Evolutionary conservation across 768 basidiomycete genomes (phyloP), one percentile per base, ranked within the genome.

Genomic region (Paxillus rubicundulus): DNA sequence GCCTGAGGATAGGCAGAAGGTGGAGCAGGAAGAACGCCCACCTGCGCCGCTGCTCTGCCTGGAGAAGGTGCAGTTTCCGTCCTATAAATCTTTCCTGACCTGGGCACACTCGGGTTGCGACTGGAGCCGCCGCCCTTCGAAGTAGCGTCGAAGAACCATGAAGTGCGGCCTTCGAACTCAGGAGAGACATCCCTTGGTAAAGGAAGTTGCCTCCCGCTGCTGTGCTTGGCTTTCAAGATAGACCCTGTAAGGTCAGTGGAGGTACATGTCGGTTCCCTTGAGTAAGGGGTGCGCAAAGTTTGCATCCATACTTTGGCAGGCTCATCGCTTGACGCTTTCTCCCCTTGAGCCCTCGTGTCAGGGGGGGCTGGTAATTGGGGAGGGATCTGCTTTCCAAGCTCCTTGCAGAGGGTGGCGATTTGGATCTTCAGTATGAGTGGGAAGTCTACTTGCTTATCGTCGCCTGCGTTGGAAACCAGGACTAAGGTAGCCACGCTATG

Each of bases 401-500:
- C 82, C 62, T 85, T 81, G 53, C 81, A 75, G 21, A 93, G 79
- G 9, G 67, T 61, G 54, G 77, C 74, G 67, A 93, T 83, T 63
- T 88, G 82, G 1, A 56, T 62, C 66, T 80, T 80, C 41, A 93
- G 57, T 4, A 81, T 60, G 7, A 59, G 58, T 2, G 64, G 68
- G 62, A 93, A 92, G 2, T 72, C 48, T 7, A 76, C 73, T 52
- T 76, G 78, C 36, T 80, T 72, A 13, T 74, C 64, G 4, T 75
- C 77, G 20, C 80, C 75, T 36, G 75, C 75, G 21, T 74, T 74
- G 6, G 82, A 84, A 14, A 92, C 67, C 10, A 76, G 76, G 24
- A 92, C 82, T n/a, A 92, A 76, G 3, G 85, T 73, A 4, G 89
- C 85, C 16, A 92, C 84, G 62, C 89, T 91, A 56, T 12, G 49